phyloP scores from a whole-genome alignment of 345 rosid species.

The Clausena lansium region DNA sequence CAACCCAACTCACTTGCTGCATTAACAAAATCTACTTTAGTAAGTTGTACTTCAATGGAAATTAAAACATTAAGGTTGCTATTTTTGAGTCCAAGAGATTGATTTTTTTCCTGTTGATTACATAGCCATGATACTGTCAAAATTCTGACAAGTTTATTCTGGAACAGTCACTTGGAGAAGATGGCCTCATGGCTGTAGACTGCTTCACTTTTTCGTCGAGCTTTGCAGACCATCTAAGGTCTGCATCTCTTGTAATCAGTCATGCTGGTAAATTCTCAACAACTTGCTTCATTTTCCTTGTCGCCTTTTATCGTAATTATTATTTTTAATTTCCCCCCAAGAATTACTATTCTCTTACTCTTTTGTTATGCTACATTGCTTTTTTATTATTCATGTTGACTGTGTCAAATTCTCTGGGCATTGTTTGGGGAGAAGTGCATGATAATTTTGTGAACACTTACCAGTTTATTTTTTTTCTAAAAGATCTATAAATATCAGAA shows the following conservation, averaged over 20 bases:
- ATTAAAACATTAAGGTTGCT: not conserved
- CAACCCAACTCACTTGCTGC: not conserved
- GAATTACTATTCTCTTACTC: not conserved
- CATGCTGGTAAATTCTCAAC: conserved; percentile 60
- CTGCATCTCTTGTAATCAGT: conserved; percentile 90
- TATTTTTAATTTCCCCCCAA: not conserved
- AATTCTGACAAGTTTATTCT: not conserved
- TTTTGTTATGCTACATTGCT: not conserved
- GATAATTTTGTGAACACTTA: not conserved
- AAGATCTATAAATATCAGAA: not conserved
- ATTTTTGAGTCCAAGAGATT: not conserved
- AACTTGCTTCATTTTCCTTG: not conserved
- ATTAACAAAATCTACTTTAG: not conserved
- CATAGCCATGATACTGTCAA: no score
- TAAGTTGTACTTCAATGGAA: not conserved
- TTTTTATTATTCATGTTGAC: not conserved
- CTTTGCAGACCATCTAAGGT: conserved; percentile 71
- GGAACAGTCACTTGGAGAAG: conserved; percentile 53
- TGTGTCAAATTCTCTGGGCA: not conserved
- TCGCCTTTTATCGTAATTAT: not conserved
- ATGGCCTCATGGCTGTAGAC: conserved; percentile 70
- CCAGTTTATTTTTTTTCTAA: not conserved
- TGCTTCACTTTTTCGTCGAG: conserved; percentile 87
- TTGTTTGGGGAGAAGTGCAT: not conserved
- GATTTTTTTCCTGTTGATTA: not conserved